phyloP scores from a whole-genome alignment of 441 rosid species.

The Jatropha multifida region DNA sequence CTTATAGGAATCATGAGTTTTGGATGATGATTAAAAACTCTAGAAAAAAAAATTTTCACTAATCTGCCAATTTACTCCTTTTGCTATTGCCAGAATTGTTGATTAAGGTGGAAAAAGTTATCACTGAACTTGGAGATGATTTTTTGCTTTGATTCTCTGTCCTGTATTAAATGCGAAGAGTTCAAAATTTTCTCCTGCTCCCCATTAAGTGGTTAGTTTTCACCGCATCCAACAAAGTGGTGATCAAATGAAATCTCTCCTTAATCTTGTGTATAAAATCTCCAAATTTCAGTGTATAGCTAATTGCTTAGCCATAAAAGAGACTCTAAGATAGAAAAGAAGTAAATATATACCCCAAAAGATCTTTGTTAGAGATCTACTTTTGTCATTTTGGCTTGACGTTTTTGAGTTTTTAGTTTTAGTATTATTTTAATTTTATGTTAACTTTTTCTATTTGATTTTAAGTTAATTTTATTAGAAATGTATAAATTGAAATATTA shows the following conservation, averaged over 20 bases:
- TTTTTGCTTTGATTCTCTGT: constrained; percentile 25
- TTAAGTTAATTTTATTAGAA: no score
- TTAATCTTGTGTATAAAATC: background rate
- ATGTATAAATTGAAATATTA: no score
- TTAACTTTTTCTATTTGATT: no score
- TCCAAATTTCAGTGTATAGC: background rate
- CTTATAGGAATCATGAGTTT: background rate
- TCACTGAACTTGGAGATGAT: constrained; percentile 55
- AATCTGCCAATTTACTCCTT: constrained; percentile 8
- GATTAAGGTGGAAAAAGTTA: constrained; percentile 60
- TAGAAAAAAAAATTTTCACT: background rate
- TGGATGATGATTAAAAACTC: background rate
- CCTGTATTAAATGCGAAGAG: constrained; percentile 1
- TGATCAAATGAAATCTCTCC: background rate
- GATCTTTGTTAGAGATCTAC: background rate
- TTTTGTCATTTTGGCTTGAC: no score
- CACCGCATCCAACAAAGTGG: background rate
- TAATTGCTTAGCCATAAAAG: background rate
- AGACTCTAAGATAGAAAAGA: background rate
- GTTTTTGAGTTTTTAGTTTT: no score
- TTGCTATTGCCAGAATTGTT: constrained; percentile 59
- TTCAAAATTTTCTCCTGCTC: constrained; percentile 6
- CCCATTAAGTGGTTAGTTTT: background rate
- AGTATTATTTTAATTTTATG: no score
- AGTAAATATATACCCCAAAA: background rate